Evolutionary conservation across 768 basidiomycete genomes (phyloP), one percentile per base, ranked within the genome.

Genomic region (Dioszegia hungarica): DNA sequence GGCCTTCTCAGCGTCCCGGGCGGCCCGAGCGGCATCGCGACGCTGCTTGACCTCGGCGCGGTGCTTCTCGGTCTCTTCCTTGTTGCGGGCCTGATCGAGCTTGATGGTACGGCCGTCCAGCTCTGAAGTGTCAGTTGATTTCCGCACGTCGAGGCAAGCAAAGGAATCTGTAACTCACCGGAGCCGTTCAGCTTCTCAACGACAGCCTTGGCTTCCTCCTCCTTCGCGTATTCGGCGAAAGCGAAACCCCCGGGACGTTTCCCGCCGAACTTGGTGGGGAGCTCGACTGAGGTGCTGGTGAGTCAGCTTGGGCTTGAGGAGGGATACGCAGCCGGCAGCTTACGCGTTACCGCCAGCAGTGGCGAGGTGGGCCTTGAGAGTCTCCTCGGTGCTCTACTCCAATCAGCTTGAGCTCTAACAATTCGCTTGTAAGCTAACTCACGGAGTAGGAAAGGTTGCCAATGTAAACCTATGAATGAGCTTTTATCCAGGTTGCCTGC

Each of bases 101-200:
- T 48, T 33, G 57, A 74, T 43, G 50, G 68, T 64, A 90, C 75
- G 67, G 9, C 64, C 70, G 20, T 61, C 66, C 34, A 75, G 54
- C 25, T 64, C 75, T 76, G 52, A 6, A 27, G 33, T 31, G n/a
- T 55, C n/a, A 50, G 43, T 31, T 33, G 10, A n/a, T n/a, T n/a
- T n/a, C n/a, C n/a, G n/a, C n/a, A n/a, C n/a, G n/a, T n/a, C n/a
- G n/a, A n/a, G n/a, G n/a, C n/a, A n/a, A n/a, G n/a, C n/a, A n/a
- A 33, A 27, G 10, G 36, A 5, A 3, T 3, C 12, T 14, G 27
- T 5, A 45, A 17, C 72, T 56, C 48, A 73, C 75, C 61, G 40
- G 61, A 47, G 25, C 63, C 71, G 62, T 76, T 62, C 44, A 76
- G 58, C 59, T 70, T 62, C 60, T 74, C 72, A 20, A 72, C 66